Conservation (phyloP, 2,329 filamentous ascomycete species). For the Didymella sp. region DNA sequence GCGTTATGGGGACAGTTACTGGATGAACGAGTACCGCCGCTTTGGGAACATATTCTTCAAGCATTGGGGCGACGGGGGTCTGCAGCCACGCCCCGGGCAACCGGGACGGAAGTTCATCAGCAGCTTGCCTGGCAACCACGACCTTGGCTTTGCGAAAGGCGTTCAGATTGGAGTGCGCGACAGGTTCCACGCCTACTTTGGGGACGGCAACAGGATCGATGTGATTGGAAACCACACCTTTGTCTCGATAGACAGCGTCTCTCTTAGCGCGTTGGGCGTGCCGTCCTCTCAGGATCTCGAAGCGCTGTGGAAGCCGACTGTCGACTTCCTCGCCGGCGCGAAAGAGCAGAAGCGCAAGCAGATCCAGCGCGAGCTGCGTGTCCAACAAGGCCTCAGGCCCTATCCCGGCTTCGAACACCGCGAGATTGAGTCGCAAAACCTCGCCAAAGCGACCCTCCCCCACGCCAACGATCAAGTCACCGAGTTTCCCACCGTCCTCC, state of each 20-base stretch:
- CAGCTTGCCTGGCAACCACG: slow-evolving; percentile 92
- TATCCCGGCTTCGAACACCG: slow-evolving; percentile 65
- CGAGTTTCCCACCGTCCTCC: slow-evolving; percentile 84
- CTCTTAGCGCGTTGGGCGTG: slow-evolving; percentile 76
- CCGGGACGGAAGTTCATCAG: slow-evolving; percentile 79
- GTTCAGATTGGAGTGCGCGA: slow-evolving; percentile 81
- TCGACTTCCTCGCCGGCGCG: slow-evolving; percentile 76
- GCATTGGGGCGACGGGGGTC: slow-evolving; percentile 67
- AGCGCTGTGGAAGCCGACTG: slow-evolving; percentile 75
- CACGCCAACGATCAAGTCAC: slow-evolving; percentile 53
- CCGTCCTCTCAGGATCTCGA: slow-evolving; percentile 58
- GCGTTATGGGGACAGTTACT: slow-evolving; percentile 81
- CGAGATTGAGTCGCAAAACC: slow-evolving; percentile 64
- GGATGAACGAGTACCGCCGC: slow-evolving; percentile 83
- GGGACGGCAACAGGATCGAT: slow-evolving; percentile 88
- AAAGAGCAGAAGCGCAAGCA: slow-evolving; percentile 70
- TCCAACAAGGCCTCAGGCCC: slow-evolving; percentile 66
- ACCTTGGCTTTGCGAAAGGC: slow-evolving; percentile 86
- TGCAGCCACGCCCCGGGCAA: slow-evolving; percentile 63
- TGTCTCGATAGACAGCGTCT: slow-evolving; percentile 88
- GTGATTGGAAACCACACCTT: slow-evolving; percentile 95
- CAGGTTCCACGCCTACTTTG: slow-evolving; percentile 87
- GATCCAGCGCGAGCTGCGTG: slow-evolving; percentile 71
- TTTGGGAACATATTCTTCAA: slow-evolving; percentile 87
- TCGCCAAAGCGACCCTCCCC: slow-evolving; percentile 39